Conservation (phyloP, 2,329 filamentous ascomycete genomes). For the Didymella pinodella region DNA sequence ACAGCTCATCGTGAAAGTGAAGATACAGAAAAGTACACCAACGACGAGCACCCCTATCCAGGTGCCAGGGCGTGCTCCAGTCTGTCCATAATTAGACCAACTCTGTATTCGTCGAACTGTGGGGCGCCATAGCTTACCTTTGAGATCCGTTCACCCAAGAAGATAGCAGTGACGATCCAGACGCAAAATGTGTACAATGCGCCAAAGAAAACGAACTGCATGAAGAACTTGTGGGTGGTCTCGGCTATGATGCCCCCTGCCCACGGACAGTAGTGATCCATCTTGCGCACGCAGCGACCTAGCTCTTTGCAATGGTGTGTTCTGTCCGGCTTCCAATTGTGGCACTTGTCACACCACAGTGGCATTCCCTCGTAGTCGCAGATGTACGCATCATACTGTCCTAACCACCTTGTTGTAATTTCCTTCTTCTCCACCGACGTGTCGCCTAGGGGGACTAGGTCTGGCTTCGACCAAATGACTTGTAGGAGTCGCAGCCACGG, state of each 20-base stretch:
- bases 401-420: constrained; percentile 62
- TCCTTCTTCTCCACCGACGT: constrained; percentile 39
- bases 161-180: constrained; percentile 70
- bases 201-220: constrained; percentile 83
- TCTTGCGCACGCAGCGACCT: constrained; percentile 81
- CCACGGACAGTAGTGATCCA: constrained; percentile 97
- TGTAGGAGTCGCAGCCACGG: constrained; percentile 77
- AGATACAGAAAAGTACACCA: constrained; percentile 78
- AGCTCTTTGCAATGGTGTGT: constrained; percentile 87
- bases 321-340: constrained; percentile 87
- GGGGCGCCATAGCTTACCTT: constrained; percentile 50
- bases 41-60: constrained; percentile 73
- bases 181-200: constrained; percentile 71
- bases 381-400: constrained; percentile 81
- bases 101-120: neutral
- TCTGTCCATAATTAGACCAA: constrained; percentile 19
- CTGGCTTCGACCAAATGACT: constrained; percentile 74
- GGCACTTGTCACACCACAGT: constrained; percentile 83
- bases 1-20: constrained; percentile 77
- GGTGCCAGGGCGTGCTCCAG: constrained; percentile 37
- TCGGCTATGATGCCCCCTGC: constrained; percentile 93
- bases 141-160: constrained; percentile 63
- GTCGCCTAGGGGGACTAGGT: constrained; percentile 71
- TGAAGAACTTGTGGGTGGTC: constrained; percentile 87
- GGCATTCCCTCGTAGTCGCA: constrained; percentile 83